A percentile compares a stretch with the other conserved stretches of the same genome.
Conservation (phyloP, 164 flowering plant genomes). For the Liriodendron chinense region DNA sequence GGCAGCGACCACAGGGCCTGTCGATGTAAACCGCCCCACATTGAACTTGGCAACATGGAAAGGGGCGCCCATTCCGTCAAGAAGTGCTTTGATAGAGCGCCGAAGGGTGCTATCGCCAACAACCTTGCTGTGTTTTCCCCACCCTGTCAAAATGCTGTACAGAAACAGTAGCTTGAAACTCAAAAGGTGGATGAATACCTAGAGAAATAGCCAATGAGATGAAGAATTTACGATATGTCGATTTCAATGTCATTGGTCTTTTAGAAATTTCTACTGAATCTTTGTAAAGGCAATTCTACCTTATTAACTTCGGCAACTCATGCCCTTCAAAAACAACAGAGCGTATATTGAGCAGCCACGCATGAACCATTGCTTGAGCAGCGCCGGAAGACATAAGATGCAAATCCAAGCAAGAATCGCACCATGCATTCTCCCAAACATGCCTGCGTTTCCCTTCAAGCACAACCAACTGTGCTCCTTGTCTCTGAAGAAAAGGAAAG, state of each 20-base stretch:
- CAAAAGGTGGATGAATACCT: background rate
- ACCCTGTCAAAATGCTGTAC: conserved; percentile 90
- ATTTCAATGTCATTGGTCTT: background rate
- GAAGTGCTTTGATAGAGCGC: conserved; percentile 73
- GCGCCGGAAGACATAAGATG: conserved; percentile 99
- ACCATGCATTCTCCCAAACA: conserved; percentile 94
- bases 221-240: background rate
- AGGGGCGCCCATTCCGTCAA: conserved; percentile 79
- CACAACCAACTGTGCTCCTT: conserved; percentile 90
- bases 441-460: conserved; percentile 82
- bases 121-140: conserved; percentile 99
- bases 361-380: conserved; percentile 97
- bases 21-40: conserved; percentile 77
- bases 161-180: conserved; percentile 9
- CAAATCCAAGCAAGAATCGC: conserved; percentile 85
- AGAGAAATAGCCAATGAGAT: background rate
- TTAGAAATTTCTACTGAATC: background rate
- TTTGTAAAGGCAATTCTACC: conserved; percentile 33
- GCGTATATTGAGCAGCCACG: conserved; percentile 85
- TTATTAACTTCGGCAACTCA: conserved; percentile 72
- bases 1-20: conserved; percentile 76
- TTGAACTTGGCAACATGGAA: conserved; percentile 79
- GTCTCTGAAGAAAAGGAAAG: conserved; percentile 44
- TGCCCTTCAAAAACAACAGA: conserved; percentile 78
- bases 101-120: conserved; percentile 83